Percentiles rank a stretch among this genome's conserved stretches.
Conservation (phyloP, 208 protist species). For the Leishmania guyanensis region DNA sequence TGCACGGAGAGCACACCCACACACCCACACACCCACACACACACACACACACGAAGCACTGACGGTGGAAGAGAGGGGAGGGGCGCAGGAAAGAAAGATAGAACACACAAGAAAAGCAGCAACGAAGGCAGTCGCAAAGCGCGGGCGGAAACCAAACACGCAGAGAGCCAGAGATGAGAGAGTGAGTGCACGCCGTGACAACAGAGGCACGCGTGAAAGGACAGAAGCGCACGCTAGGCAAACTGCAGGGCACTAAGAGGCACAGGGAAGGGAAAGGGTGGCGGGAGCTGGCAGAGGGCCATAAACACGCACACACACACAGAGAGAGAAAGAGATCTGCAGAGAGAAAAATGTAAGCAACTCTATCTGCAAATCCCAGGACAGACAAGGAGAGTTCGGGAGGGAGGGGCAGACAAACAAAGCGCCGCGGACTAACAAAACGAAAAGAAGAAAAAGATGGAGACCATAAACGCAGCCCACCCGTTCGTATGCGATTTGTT, state of each 20-base stretch:
- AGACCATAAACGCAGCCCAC: neutral
- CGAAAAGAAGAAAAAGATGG: constrained; percentile 7
- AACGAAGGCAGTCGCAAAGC: neutral
- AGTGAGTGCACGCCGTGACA: neutral
- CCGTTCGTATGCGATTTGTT: too few species aligned
- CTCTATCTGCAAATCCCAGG: neutral
- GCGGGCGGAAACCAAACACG: neutral
- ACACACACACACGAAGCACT: neutral
- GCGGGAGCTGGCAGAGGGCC: neutral
- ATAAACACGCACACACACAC: neutral
- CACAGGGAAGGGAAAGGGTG: neutral
- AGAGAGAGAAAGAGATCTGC: neutral
- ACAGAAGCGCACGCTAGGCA: neutral
- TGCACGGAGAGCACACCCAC: neutral
- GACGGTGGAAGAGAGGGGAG: neutral
- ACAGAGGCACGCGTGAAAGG: neutral
- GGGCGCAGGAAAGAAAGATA: neutral
- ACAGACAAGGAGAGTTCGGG: neutral
- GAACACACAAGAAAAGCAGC: neutral
- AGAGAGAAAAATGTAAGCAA: constrained; percentile 6
- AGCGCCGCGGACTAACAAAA: neutral
- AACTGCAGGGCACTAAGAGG: neutral
- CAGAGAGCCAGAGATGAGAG: neutral
- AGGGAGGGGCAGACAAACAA: neutral
- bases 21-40: neutral